Evolutionary conservation across 1,284 basidiomycete species (phyloP), one percentile per base, ranked within the genome.

Genomic region (Melampsora larici-populina): DNA sequence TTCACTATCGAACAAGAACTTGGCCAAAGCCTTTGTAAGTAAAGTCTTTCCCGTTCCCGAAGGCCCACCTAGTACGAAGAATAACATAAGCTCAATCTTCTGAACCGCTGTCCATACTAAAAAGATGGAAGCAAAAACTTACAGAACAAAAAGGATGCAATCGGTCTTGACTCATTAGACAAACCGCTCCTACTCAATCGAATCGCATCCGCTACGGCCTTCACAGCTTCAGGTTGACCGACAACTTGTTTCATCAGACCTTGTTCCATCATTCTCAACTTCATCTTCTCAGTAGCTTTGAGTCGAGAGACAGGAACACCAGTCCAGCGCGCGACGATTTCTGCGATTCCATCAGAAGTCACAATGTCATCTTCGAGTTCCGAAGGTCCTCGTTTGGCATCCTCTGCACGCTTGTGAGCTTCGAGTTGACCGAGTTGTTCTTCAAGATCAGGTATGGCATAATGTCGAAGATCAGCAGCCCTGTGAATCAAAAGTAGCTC

Each of bases 401-500:
- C 82, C 78, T 86, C 85, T 63, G 83, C 84, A 79, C 86, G 85
- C 81, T 86, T 87, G 55, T 84, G 83, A 13, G 82, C 81, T 81
- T 88, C 87, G 48, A 88, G 84, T 78, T 84, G 82, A 74, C 84
- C 84, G 78, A 97, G 88, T 68, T 90, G 89, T 74, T 86, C 84
- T 83, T 94, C 90, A n/a, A 96, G 87, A 81, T 98, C 93, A 17
- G 97, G 96, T 60, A 99, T 88, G 13, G 94, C 94, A 82, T 92
- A 94, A 85, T 94, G 97, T 74, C 91, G 90, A 79, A 98, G 86
- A 83, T 98, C 96, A 71, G 94, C 94, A 5, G 83, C 74, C 24
- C 74, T 75, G 24, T 58, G 36, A 51, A 15, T 24, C 40, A 58
- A 55, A 81, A 29, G 11, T 43, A 43, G 40, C 9, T 24, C 70